Evolutionary conservation across 2,329 filamentous ascomycete genomes (phyloP), one percentile per base, ranked within the genome.

Genomic region (Ophiocordyceps unilateralis): DNA sequence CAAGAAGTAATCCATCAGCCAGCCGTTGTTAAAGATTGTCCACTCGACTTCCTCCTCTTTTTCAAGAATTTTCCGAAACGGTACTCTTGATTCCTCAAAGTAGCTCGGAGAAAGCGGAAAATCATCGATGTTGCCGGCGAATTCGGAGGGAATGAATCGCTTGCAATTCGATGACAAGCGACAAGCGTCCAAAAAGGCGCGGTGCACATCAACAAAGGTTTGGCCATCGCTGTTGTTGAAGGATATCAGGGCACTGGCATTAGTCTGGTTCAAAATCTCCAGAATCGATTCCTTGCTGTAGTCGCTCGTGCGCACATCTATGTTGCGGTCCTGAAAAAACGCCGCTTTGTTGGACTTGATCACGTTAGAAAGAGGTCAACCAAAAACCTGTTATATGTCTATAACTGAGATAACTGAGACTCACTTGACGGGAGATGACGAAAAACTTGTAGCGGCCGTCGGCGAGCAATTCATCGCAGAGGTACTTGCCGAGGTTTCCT

Each of bases 1-100:
- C 40, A 41, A 36, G 9, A 21, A 36, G 32, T 41, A 41, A 21
- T 41, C 40, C 40, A 41, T 41, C 28, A 41, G 11, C 40, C 40
- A 41, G 28, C 40, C 28, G n/a, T 23, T 36, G 21, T 41, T 41
- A 20, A 41, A 41, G 15, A 41, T 23, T 15, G 40, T 41, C 40
- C 40, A 41, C 19, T 41, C 40, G 4, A 41, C 28, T 4, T 36
- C 21, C 19, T 19, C n/a, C 21, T 41, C 40, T 7, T 26, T 19
- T n/a, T 37, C 28, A 4, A 41, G 40, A 11, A 41, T 37, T 15
- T n/a, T 23, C 11, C 40, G 40, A 24, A 41, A 41, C 30, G 40
- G 40, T 22, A 41, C 40, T 22, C 40, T 28, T n/a, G 40, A 41
- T 9, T 19, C 11, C 12, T 12, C 20, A 9, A 36, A 41, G 28